These are phyloP conservation scores for Anthracocystis setariae DNA, from an alignment of 1,284 basidiomycete genomes.

Conservation along the genomic window DNA sequence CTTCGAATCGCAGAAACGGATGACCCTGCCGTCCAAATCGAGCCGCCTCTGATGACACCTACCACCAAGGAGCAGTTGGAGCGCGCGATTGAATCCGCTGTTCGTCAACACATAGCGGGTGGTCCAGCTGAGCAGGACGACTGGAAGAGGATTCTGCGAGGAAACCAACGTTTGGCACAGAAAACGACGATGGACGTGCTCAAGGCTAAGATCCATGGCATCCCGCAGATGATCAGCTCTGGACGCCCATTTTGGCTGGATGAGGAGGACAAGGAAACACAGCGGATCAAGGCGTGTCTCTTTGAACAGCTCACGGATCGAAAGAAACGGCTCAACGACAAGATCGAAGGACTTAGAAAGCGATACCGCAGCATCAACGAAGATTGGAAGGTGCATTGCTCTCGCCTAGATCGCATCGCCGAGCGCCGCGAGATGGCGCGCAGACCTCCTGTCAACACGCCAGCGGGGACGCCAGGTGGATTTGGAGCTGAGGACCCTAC, in stretches of 20 bases:
- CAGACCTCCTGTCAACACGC: slow-evolving; percentile 36
- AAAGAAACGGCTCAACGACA: slow-evolving; percentile 55
- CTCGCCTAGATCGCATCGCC: slow-evolving; percentile 52
- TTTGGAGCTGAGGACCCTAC: slow-evolving; percentile 35
- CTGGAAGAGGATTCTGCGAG: slow-evolving; percentile 34
- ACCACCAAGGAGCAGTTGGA: slow-evolving; percentile 47
- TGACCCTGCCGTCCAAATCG: slow-evolving; percentile 21
- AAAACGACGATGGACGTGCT: slow-evolving; percentile 43
- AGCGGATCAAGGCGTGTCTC: slow-evolving; percentile 30
- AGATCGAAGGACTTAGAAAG: slow-evolving; percentile 49
- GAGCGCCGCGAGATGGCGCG: slow-evolving; percentile 54
- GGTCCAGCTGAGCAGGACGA: slow-evolving; percentile 4
- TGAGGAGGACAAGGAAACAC: slow-evolving; percentile 35
- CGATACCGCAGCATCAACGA: slow-evolving; percentile 58
- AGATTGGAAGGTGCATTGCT: slow-evolving; percentile 62
- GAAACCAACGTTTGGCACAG: slow-evolving; percentile 40
- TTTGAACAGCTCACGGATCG: slow-evolving; percentile 35
- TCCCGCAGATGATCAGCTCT: slow-evolving; percentile 37
- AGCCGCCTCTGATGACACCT: slow-evolving; percentile 42
- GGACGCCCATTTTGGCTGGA: slow-evolving; percentile 44
- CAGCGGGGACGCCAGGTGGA: slow-evolving; percentile 37
- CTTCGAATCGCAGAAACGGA: slow-evolving; percentile 37
- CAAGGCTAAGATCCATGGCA: slow-evolving; percentile 49
- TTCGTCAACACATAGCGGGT: slow-evolving; percentile 16
- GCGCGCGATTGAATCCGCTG: slow-evolving; percentile 13